phyloP scores from a whole-genome alignment of 2,329 filamentous ascomycete species.

The Pestalotiopsis sp. region DNA sequence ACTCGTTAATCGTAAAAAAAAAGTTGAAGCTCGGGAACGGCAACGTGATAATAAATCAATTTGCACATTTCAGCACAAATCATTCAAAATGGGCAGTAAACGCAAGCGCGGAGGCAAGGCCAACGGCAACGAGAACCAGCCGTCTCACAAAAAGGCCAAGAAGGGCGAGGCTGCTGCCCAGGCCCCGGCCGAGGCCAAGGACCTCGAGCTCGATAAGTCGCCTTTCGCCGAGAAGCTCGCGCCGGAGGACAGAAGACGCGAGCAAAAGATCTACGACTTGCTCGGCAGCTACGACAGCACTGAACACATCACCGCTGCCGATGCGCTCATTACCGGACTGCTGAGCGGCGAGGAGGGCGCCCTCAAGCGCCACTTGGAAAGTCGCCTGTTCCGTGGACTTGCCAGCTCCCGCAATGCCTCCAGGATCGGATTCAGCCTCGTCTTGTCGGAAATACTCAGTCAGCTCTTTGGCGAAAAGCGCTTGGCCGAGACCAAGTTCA shows the following conservation, averaged over 20 bases:
- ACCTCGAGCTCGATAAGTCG: slow-evolving; percentile 36
- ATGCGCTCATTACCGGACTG: slow-evolving; percentile 57
- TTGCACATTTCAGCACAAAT: not conserved
- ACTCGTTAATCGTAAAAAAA: slow-evolving; percentile 6
- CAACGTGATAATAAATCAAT: not conserved
- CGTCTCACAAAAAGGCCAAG: slow-evolving; percentile 37
- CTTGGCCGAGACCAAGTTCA: slow-evolving; percentile 47
- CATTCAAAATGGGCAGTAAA: slow-evolving; percentile 39
- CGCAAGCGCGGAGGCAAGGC: slow-evolving; percentile 40
- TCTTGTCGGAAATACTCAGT: slow-evolving; percentile 76
- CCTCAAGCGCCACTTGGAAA: slow-evolving; percentile 59
- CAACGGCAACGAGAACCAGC: slow-evolving; percentile 23
- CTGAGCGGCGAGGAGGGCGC: slow-evolving; percentile 53
- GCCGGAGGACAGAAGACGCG: slow-evolving; percentile 55
- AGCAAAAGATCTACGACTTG: slow-evolving; percentile 60
- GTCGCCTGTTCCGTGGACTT: slow-evolving; percentile 79
- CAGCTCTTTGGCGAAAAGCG: slow-evolving; percentile 62
- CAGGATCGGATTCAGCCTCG: slow-evolving; percentile 84
- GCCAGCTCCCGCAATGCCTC: slow-evolving; percentile 89
- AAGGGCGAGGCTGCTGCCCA: slow-evolving; percentile 28
- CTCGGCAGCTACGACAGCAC: slow-evolving; percentile 59
- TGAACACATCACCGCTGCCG: slow-evolving; percentile 59
- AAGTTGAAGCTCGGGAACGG: slow-evolving; percentile 1
- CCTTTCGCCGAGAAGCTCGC: slow-evolving; percentile 54
- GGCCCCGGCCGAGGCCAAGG: slow-evolving; percentile 17